Base-by-base conservation (phyloP, 139 green algal genomes). In the Chlamydomonas schloesseri region DNA sequence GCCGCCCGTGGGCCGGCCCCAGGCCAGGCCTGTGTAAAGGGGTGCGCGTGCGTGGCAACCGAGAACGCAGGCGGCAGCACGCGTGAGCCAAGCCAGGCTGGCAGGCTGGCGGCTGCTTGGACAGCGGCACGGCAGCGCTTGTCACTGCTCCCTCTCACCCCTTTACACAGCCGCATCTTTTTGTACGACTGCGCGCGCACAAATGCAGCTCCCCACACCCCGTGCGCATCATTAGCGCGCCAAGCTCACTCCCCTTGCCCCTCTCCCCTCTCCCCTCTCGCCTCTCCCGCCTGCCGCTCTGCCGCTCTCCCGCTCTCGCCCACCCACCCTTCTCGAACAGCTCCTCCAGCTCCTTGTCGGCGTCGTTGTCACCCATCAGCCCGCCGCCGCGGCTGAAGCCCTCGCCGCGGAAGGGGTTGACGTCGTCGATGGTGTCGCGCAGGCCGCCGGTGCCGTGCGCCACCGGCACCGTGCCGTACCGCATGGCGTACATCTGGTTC, bases 381-480 rank as follows among this genome's bases (percentile, higher is more conserved):
- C 50, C 57, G 57, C 13, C 34, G 64, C 68, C 78, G 13, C 42
- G 46, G 14, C 9, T 14, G 23, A 97, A 97, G 11, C 42, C 34
- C 78, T 84, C 78, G 13, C 64, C 64, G 14, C 14, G 3, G 23
- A 97, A 97, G 11, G 92, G 89, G 81, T 95, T 96, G 89, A 93
- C 95, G 82, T 95, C 88, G 46, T 95, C 90, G 6, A 98, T 95
- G 13, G 96, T 98, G 87, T 99, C 96, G 1, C 92, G 82, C 28
- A 99, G 88, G 15, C 96, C 96, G 10, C 96, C 96, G 0, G 96
- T 97, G 14, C 94, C 91, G 86, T 97, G 93, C 21, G 96, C 96
- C 5, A 98, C 91, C 18, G 96, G 96, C 6, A 98, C 90, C 0
- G 96, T 98, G 72, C 96, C 96, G 83, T 98, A 98, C 28, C 87